Percentiles rank a stretch among this genome's conserved stretches.
Conservation (phyloP, 164 flowering plant species). For the Macadamia tetraphylla region DNA sequence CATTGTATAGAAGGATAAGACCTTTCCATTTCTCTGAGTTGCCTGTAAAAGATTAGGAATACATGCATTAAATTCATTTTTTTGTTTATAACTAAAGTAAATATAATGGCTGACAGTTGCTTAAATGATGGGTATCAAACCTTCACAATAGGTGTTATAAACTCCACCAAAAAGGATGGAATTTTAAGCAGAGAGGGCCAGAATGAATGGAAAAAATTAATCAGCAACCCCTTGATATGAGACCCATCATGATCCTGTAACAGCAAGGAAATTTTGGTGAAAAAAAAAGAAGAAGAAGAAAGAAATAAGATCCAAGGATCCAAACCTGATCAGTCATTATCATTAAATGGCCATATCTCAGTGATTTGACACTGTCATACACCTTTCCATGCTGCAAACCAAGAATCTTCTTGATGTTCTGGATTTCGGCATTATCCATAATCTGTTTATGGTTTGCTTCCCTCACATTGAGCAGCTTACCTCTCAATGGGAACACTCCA, state of each 20-base stretch:
- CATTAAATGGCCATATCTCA: conserved; percentile 96
- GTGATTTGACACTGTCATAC: conserved; percentile 57
- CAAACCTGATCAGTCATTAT: conserved; percentile 98
- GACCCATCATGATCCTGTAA: conserved; percentile 96
- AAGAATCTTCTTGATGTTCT: conserved; percentile 71
- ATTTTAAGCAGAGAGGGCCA: conserved; percentile 94
- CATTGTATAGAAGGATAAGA: conserved; percentile 67
- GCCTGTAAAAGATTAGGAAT: conserved; percentile 38
- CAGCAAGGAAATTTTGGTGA: conserved; percentile 27
- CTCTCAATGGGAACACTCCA: conserved; percentile 94
- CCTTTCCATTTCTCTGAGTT: conserved; percentile 44
- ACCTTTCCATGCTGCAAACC: conserved; percentile 76
- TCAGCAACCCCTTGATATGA: conserved; percentile 86
- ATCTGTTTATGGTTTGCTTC: conserved; percentile 83
- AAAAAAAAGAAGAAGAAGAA: too few relatives aligned
- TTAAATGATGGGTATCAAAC: conserved; percentile 25
- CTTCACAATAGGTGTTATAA: conserved; percentile 93
- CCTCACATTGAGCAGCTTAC: conserved; percentile 91
- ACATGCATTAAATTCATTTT: background rate
- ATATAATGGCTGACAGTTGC: too few relatives aligned
- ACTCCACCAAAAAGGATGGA: conserved; percentile 82
- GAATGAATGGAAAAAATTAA: conserved; percentile 84
- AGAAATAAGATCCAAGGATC: background rate
- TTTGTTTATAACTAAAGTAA: too few relatives aligned
- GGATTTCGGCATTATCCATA: conserved; percentile 72